These are phyloP conservation scores for Lachnum nothofagi DNA, from an alignment of 2,329 filamentous ascomycete species.

Conservation along the genomic window DNA sequence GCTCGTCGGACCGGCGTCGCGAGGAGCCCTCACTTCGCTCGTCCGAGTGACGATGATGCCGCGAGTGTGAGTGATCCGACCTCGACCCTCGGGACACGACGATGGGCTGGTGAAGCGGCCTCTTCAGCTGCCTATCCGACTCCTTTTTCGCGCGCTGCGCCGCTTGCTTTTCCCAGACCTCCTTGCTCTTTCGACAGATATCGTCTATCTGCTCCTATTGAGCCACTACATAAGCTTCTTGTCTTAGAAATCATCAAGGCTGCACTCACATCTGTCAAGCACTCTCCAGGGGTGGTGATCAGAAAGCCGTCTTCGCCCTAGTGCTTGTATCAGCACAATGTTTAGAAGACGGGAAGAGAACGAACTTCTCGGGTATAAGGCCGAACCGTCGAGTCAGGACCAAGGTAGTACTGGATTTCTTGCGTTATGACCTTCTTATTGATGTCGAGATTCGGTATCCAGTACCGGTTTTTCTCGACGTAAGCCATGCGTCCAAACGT, in stretches of 20 bases:
- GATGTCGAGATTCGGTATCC: slow-evolving; percentile 56
- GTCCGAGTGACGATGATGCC: slow-evolving; percentile 19
- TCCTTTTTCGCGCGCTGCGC: slow-evolving; percentile 43
- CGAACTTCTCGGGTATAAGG: slow-evolving; percentile 52
- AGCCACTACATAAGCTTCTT: slow-evolving; percentile 10
- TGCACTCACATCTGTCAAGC: slow-evolving; percentile 52
- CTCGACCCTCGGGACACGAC: slow-evolving; percentile 41
- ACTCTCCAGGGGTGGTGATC: slow-evolving; percentile 53
- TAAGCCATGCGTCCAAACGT: slow-evolving; percentile 26
- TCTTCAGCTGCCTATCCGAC: slow-evolving; percentile 48
- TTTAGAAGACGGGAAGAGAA: slow-evolving; percentile 25
- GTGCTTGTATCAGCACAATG: slow-evolving; percentile 13
- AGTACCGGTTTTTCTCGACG: slow-evolving; percentile 50
- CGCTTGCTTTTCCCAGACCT: slow-evolving; percentile 53
- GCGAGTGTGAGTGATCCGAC: slow-evolving; percentile 13
- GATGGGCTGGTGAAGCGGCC: slow-evolving; percentile 53
- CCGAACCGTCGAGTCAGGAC: slow-evolving; percentile 52
- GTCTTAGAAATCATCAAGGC: not conserved
- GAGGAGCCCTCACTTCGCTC: slow-evolving; percentile 18
- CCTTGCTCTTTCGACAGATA: slow-evolving; percentile 54
- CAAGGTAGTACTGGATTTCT: slow-evolving; percentile 54
- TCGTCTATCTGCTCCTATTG: slow-evolving; percentile 58
- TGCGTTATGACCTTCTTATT: slow-evolving; percentile 56
- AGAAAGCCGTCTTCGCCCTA: slow-evolving; percentile 58
- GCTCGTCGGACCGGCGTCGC: slow-evolving; percentile 21